Evolutionary conservation across 2,329 filamentous ascomycete species (phyloP).

Genomic region (Cladosporium sp.): DNA sequence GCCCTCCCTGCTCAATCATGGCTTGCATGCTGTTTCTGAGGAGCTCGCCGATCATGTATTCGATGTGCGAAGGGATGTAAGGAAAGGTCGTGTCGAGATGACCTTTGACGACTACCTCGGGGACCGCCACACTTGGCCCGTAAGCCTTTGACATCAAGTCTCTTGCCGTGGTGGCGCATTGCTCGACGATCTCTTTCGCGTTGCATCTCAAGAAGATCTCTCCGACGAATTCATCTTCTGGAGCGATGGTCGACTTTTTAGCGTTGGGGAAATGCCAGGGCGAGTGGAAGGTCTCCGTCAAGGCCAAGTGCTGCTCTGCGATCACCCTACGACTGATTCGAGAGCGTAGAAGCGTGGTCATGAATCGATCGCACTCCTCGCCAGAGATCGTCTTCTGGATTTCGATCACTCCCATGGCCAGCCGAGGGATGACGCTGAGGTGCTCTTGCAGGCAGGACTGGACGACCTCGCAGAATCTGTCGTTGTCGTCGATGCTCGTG

Average conservation of each 20-base stretch:
- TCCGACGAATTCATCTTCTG: constrained; percentile 81
- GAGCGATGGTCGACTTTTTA: constrained; percentile 55
- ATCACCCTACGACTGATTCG: constrained; percentile 94
- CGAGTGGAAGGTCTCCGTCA: constrained; percentile 90
- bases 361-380: constrained; percentile 83
- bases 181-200: constrained; percentile 81
- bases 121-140: constrained; percentile 65
- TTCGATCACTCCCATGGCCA: constrained; percentile 92
- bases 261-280: constrained; percentile 84
- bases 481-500: constrained; percentile 83
- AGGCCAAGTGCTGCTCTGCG: constrained; percentile 90
- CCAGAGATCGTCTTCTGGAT: constrained; percentile 78
- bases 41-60: constrained; percentile 96
- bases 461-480: constrained; percentile 76
- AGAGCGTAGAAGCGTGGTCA: constrained; percentile 88
- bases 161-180: constrained; percentile 72
- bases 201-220: constrained; percentile 94
- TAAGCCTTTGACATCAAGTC: constrained; percentile 72
- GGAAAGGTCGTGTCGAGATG: constrained; percentile 89
- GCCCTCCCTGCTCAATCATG: constrained; percentile 67
- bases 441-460: constrained; percentile 79
- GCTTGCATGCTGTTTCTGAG: constrained; percentile 93
- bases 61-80: constrained; percentile 91
- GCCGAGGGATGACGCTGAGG: constrained; percentile 85
- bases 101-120: constrained; percentile 77